Percentiles rank a stretch among this genome's conserved stretches.
These are phyloP conservation scores for Pseudoneurospora amorphoporcata DNA, from an alignment of 495 filamentous ascomycete species.

Conservation along the genomic window DNA sequence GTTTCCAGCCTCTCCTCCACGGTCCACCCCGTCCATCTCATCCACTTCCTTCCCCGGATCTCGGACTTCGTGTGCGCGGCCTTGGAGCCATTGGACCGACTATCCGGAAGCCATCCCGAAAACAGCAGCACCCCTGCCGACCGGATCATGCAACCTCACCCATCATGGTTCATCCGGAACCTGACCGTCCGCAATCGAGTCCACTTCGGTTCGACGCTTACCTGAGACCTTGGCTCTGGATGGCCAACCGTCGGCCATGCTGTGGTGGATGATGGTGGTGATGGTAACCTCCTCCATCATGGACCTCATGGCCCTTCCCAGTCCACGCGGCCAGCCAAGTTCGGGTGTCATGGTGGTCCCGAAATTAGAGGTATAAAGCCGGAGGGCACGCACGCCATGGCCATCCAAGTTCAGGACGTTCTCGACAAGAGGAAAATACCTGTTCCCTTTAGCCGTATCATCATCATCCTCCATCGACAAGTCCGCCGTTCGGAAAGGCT, in stretches of 20 bases:
- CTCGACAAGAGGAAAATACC: not conserved
- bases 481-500: not conserved
- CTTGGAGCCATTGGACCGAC: not conserved
- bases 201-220: not conserved
- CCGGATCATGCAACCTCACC: not conserved
- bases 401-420: not conserved
- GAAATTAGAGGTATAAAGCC: not conserved
- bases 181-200: constrained; percentile 6
- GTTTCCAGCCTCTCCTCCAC: too few species aligned
- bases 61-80: too few species aligned
- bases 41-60: too few species aligned
- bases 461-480: not conserved
- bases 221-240: not conserved
- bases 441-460: not conserved
- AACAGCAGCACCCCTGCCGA: not conserved
- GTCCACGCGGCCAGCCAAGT: not conserved
- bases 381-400: not conserved
- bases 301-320: not conserved
- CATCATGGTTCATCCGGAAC: constrained; percentile 11
- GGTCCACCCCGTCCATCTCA: too few species aligned
- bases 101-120: not conserved
- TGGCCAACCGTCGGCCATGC: not conserved
- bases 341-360: not conserved
- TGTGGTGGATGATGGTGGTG: not conserved
- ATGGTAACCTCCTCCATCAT: not conserved